Evolutionary conservation across 1,284 basidiomycete genomes (phyloP), one percentile per base, ranked within the genome.

Genomic region (Trichosporon ovoides): DNA sequence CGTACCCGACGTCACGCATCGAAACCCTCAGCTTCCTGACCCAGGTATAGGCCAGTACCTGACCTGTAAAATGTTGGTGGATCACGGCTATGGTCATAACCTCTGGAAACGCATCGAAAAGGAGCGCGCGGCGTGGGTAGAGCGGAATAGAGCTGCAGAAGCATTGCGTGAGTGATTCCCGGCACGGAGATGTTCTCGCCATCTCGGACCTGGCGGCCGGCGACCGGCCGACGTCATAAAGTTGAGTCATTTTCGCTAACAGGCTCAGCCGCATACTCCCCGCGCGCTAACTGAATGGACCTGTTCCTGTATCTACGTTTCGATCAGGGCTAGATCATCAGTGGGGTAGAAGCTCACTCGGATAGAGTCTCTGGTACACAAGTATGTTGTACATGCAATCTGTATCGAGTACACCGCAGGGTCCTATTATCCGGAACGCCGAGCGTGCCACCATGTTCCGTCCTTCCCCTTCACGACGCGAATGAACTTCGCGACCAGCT

Each of bases 401-500:
- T 31, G 43, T 31, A 48, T 48, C 24, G 13, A 48, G 28, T 48
- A 48, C 43, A 48, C 52, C 28, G 22, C 36, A 19, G n/a, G 28
- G 7, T 24, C 36, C 16, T 46, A n/a, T 54, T 59, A 70, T 12
- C 64, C 67, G 14, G 65, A 69, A 18, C 73, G 57, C 16, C 76
- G 62, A 2, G 75, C 73, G 63, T 71, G 73, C 75, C 73, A 77
- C 73, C 72, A 74, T 13, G 58, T 53, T 36, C 68, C 71, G 28
- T n/a, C 85, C 84, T 36, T 84, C 80, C 88, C 87, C 57, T 86
- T 88, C 37, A 86, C 82, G 3, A 87, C 83, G 49, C 92, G 80
- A 24, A 90, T 87, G 72, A 87, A 89, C 77, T 91, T 95, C 48
- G 90, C 82, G 35, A 95, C 78, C 60, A 95, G 71, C 74, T 87